Evolutionary conservation across 441 rosid genomes (phyloP), one percentile per base, ranked within the genome.

Genomic region (Croton setiger): DNA sequence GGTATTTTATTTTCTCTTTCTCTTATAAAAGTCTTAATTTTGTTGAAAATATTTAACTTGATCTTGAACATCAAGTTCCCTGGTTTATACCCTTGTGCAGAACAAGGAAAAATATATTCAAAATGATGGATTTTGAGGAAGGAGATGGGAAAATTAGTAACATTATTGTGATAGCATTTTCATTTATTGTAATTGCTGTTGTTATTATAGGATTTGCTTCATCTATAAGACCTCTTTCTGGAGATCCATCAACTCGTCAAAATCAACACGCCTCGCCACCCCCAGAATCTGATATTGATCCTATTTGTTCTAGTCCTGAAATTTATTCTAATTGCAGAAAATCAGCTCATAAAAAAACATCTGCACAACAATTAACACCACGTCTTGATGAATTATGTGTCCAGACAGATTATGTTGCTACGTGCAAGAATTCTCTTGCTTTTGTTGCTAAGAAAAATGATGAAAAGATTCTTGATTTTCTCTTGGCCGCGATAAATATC

Each of bases 191-290:
- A 7, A 31, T 57, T 31, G 44, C 33, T 5, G 44, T 7, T 44
- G 39, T 67, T 18, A 31, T 57, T 67, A 7, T 57, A 9, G 55
- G 31, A 14, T 57, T 67, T 43, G 63, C 39, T 44, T 4, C 68
- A n/a, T 15, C 44, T n/a, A 36, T 10, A 4, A 49, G 21, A 35
- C 31, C 68, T 33, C 1, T 0, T 35, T n/a, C 41, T 14, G 17
- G 8, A 4, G 17, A 20, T 33, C 9, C 23, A 0, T 5, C n/a
- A 4, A 31, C 8, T 13, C 17, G 3, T 0, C 2, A 7, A 13
- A 9, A 7, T 57, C 18, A 1, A 37, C 3, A 4, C 35, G 9
- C 49, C 62, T 31, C 47, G 13, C 15, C 9, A 56, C 9, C 60
- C 1, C 39, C 37, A 7, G 18, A 0, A 66, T 11, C 7, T 39